phyloP scores from a whole-genome alignment of 768 basidiomycete genomes.

The Kwoniella mangroviensis region DNA sequence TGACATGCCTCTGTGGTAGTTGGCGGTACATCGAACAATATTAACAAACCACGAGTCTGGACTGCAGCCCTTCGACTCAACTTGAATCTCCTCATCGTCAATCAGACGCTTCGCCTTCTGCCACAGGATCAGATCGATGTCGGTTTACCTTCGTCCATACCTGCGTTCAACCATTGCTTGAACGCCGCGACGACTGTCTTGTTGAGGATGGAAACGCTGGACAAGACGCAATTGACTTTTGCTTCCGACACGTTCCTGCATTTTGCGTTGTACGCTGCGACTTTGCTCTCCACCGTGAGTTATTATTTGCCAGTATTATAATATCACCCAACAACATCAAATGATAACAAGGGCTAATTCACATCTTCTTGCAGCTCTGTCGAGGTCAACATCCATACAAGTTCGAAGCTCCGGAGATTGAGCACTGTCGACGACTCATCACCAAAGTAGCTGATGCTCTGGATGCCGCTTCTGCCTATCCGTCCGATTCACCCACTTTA shows the following conservation, averaged over 20 bases:
- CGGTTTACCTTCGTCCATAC: conserved; percentile 30
- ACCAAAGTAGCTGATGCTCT: conserved; percentile 36
- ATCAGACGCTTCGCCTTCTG: conserved; percentile 33
- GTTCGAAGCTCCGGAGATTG: conserved; percentile 32
- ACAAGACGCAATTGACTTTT: conserved; percentile 26
- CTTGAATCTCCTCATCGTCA: conserved; percentile 39
- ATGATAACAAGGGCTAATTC: too few relatives aligned
- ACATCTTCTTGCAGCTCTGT: conserved; percentile 1
- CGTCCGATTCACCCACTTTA: conserved; percentile 35
- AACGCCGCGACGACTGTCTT: conserved; percentile 35
- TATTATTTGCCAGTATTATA: not conserved
- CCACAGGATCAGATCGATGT: conserved; percentile 29
- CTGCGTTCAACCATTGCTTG: conserved; percentile 38
- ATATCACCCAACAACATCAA: too few relatives aligned
- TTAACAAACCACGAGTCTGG: conserved; percentile 38
- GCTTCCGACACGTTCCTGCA: conserved; percentile 42
- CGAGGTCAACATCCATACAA: conserved; percentile 23
- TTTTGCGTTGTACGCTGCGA: conserved; percentile 41
- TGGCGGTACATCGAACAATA: conserved; percentile 19
- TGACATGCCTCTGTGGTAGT: conserved; percentile 4
- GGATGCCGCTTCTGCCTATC: conserved; percentile 30
- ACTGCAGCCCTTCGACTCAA: conserved; percentile 34
- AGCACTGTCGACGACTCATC: conserved; percentile 36
- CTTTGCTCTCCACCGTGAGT: conserved; percentile 39
- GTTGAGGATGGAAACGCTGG: conserved; percentile 28